Evolutionary conservation across 352 stramenopile genomes (phyloP).

Genomic region (Phytophthora gonapodyides): DNA sequence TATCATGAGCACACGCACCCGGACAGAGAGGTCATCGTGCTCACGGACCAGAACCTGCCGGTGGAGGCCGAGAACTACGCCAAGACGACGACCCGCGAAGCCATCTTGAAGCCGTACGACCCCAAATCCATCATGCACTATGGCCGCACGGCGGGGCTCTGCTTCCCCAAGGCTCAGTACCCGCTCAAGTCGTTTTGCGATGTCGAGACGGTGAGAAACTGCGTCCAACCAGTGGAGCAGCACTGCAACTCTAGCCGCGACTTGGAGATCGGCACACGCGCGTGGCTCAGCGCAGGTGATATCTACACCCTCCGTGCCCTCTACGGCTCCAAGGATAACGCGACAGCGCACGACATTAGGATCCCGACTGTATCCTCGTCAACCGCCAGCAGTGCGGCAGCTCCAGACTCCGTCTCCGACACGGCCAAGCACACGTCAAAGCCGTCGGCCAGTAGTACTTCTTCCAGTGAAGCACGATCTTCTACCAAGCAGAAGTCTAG

Average conservation of each 20-base stretch:
- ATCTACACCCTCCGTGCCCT: constrained; percentile 65
- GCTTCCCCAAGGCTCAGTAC: constrained; percentile 72
- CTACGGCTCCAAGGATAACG: constrained; percentile 52
- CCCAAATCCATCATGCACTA: constrained; percentile 84
- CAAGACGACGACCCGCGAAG: constrained; percentile 48
- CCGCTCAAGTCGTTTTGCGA: constrained; percentile 69
- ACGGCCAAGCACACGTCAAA: constrained; percentile 24
- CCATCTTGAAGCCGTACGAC: constrained; percentile 70
- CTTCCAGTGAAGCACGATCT: constrained; percentile 15
- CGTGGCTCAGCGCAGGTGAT: constrained; percentile 61
- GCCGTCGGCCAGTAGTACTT: background rate
- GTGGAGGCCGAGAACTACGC: constrained; percentile 74
- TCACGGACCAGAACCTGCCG: constrained; percentile 63
- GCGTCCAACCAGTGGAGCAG: constrained; percentile 62
- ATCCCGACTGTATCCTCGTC: constrained; percentile 37
- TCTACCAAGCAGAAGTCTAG: constrained; percentile 4
- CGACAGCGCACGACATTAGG: constrained; percentile 31
- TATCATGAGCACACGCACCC: constrained; percentile 80
- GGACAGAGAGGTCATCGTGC: constrained; percentile 65
- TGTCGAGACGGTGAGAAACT: constrained; percentile 67
- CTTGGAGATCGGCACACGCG: constrained; percentile 59
- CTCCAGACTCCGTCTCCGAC: constrained; percentile 27
- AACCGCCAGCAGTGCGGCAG: constrained; percentile 11
- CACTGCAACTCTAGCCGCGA: constrained; percentile 78
- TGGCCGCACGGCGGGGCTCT: constrained; percentile 58